These are phyloP conservation scores for Triadica sebifera DNA, from an alignment of 345 rosid genomes.

Conservation along the genomic window DNA sequence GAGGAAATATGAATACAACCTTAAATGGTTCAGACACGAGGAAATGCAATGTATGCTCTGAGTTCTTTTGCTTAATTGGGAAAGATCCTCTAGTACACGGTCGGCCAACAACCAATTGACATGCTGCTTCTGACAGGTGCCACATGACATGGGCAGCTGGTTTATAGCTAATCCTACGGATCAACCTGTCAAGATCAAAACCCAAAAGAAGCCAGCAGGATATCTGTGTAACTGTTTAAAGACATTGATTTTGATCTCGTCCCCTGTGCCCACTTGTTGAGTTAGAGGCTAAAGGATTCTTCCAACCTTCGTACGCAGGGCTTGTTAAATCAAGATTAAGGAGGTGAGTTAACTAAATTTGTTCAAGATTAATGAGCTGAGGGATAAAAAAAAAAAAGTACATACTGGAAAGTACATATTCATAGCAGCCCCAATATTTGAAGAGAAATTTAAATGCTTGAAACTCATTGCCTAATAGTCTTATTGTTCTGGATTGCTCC, in stretches of 20 bases:
- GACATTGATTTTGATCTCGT: not conserved
- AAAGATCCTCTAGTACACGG: not conserved
- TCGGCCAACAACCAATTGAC: not conserved
- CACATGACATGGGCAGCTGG: not conserved
- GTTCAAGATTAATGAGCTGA: not conserved
- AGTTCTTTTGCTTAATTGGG: too few species aligned
- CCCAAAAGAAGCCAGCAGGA: not conserved
- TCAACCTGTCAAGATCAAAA: not conserved
- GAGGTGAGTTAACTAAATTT: not conserved
- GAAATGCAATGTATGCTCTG: not conserved
- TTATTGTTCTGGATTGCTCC: slow-evolving; percentile 4
- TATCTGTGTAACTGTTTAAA: not conserved
- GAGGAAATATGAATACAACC: not conserved
- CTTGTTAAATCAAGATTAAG: not conserved
- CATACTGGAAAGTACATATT: not conserved
- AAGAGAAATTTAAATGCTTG: not conserved
- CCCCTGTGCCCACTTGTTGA: too few species aligned
- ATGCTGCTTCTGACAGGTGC: not conserved
- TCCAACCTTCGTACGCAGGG: not conserved
- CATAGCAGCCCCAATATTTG: not conserved
- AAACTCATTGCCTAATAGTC: not conserved
- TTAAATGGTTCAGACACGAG: too few species aligned
- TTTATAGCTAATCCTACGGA: not conserved
- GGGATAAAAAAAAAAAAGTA: not conserved
- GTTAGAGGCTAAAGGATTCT: too few species aligned